Percentiles rank a stretch among this genome's conserved stretches.
These are phyloP conservation scores for Calophaca sinica DNA, from an alignment of 306 rosid genomes.

Conservation along the genomic window DNA sequence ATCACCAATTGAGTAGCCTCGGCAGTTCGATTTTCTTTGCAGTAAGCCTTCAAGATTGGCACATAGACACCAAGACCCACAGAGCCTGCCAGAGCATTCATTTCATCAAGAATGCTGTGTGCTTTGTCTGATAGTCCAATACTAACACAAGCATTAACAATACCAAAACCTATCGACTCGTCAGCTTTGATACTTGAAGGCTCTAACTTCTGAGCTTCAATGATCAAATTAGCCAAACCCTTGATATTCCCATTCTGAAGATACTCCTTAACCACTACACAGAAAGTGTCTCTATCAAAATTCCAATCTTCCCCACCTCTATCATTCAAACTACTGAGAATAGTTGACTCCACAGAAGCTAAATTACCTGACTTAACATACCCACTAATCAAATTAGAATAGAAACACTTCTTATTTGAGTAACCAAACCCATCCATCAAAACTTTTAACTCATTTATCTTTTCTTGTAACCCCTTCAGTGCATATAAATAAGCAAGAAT, in stretches of 20 bases:
- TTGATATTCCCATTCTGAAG: constrained; percentile 63
- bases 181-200: constrained; percentile 43
- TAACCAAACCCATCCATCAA: constrained; percentile 72
- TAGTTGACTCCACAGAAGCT: constrained; percentile 62
- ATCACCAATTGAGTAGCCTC: constrained; percentile 79
- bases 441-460: constrained; percentile 65
- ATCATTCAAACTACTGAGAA: constrained; percentile 68
- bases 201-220: constrained; percentile 79
- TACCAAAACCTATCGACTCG: constrained; percentile 47
- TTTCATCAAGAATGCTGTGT: constrained; percentile 79
- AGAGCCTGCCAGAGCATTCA: constrained; percentile 73
- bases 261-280: constrained; percentile 71
- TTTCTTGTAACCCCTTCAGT: constrained; percentile 69
- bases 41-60: constrained; percentile 90
- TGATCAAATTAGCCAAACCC: constrained; percentile 73
- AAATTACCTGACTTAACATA: constrained; percentile 74
- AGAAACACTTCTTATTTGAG: constrained; percentile 50
- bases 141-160: constrained; percentile 74
- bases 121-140: constrained; percentile 81
- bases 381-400: constrained; percentile 69
- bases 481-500: constrained; percentile 89
- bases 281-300: constrained; percentile 71
- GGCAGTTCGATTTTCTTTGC: constrained; percentile 82
- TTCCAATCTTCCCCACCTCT: constrained; percentile 50
- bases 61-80: constrained; percentile 87